phyloP scores from a whole-genome alignment of 2,329 filamentous ascomycete species.

The Alternaria incomplexa region DNA sequence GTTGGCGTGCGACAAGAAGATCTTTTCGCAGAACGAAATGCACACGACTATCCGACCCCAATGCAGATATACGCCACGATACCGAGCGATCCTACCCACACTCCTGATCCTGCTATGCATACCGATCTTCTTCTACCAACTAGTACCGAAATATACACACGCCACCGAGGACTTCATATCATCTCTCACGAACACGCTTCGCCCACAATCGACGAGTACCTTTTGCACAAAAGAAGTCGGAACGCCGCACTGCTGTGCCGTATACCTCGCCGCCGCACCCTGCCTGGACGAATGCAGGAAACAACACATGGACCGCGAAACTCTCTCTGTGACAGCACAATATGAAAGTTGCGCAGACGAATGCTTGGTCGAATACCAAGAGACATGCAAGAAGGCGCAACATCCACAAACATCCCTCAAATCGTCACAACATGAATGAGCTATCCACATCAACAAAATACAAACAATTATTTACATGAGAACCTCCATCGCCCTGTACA shows the following conservation, averaged over 20 bases:
- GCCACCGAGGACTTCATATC: not conserved
- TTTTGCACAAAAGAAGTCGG: conserved; percentile 7
- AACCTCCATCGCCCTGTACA: not conserved
- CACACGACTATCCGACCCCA: not conserved
- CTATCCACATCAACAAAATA: not conserved
- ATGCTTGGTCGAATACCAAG: conserved; percentile 7
- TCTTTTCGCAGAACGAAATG: not conserved
- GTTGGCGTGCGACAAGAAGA: not conserved
- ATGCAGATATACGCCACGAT: not conserved
- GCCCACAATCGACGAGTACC: not conserved
- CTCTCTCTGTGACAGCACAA: not conserved
- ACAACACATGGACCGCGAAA: conserved; percentile 1
- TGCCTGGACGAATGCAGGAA: conserved; percentile 10
- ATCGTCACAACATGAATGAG: not conserved
- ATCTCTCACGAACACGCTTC: not conserved
- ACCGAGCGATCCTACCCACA: not conserved
- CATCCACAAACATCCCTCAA: not conserved
- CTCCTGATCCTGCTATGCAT: conserved; percentile 7
- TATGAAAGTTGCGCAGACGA: conserved; percentile 6
- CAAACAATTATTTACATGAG: not conserved
- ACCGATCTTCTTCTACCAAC: conserved; percentile 14
- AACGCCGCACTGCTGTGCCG: not conserved
- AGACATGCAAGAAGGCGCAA: not conserved
- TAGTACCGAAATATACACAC: conserved; percentile 2
- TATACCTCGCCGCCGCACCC: conserved; percentile 1